Conservation (phyloP, 306 rosid genomes). For the Betula pendula region DNA sequence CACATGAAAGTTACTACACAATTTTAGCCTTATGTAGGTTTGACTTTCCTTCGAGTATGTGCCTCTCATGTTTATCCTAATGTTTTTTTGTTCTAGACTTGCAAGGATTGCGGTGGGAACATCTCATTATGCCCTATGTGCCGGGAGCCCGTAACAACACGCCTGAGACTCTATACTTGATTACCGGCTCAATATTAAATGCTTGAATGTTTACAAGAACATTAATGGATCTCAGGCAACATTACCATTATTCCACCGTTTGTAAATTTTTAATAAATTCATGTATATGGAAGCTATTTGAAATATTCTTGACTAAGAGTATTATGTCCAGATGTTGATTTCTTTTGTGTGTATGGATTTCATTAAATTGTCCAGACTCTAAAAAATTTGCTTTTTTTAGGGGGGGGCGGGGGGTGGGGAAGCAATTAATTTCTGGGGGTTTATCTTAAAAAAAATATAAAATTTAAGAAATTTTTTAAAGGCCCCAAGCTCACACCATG, state of each 20-base stretch:
- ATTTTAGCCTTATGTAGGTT: not conserved
- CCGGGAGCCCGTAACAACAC: constrained; percentile 69
- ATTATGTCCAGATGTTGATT: too few relatives aligned
- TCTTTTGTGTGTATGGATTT: too few relatives aligned
- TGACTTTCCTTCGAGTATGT: constrained; percentile 5
- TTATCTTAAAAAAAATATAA: too few relatives aligned
- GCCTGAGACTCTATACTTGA: constrained; percentile 69
- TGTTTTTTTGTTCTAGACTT: constrained; percentile 52
- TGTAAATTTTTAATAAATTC: too few relatives aligned
- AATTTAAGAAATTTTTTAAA: too few relatives aligned
- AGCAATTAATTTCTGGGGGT: too few relatives aligned
- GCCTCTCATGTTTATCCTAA: constrained; percentile 9
- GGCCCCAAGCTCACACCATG: too few relatives aligned
- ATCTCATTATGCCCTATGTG: constrained; percentile 76
- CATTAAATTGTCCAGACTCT: too few relatives aligned
- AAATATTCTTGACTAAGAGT: too few relatives aligned
- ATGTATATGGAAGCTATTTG: too few relatives aligned
- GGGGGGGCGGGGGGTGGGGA: too few relatives aligned
- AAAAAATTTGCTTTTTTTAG: too few relatives aligned
- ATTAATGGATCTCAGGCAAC: not conserved
- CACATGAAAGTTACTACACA: not conserved
- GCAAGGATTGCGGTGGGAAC: constrained; percentile 81
- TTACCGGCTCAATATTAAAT: not conserved
- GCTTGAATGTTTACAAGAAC: not conserved
- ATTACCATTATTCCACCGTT: constrained; percentile 8